Evolutionary conservation across 257 asterid genomes (phyloP).

Genomic region (Solanum sejunctum): DNA sequence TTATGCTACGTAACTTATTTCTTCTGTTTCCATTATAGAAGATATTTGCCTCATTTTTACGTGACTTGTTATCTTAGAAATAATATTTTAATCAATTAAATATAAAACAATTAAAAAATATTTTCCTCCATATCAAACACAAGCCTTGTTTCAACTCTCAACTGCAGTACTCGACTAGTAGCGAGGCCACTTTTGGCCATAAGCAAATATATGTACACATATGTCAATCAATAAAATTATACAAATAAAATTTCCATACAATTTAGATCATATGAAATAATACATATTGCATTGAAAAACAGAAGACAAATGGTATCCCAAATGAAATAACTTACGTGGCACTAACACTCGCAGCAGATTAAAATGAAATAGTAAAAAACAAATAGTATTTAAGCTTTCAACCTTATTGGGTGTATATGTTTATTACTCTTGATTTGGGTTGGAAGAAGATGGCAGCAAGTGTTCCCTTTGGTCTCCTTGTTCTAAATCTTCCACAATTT

Average conservation of each 20-base stretch:
- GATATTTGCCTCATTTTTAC: no score
- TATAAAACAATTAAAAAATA: no score
- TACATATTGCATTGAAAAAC: neutral
- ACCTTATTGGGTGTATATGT: neutral
- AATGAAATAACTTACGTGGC: no score
- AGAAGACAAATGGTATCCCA: neutral
- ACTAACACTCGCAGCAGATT: neutral
- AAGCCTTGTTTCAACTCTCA: neutral
- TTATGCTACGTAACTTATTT: no score
- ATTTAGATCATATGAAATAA: neutral
- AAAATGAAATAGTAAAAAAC: neutral
- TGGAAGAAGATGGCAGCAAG: conserved; percentile 22
- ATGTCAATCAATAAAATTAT: no score
- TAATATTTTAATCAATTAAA: no score
- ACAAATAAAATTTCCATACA: neutral
- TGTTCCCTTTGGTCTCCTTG: conserved; percentile 11
- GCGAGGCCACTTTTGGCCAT: neutral
- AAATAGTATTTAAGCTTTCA: neutral
- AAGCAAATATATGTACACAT: neutral
- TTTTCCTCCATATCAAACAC: no score
- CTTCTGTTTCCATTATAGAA: no score
- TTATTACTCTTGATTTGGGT: neutral
- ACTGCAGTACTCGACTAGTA: neutral
- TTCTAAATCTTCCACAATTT: conserved; percentile 10
- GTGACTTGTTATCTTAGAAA: no score